Percentiles rank a stretch among this genome's conserved stretches.
These are phyloP conservation scores for Monosporascus sp. DNA, from an alignment of 2,329 filamentous ascomycete species.

Conservation along the genomic window DNA sequence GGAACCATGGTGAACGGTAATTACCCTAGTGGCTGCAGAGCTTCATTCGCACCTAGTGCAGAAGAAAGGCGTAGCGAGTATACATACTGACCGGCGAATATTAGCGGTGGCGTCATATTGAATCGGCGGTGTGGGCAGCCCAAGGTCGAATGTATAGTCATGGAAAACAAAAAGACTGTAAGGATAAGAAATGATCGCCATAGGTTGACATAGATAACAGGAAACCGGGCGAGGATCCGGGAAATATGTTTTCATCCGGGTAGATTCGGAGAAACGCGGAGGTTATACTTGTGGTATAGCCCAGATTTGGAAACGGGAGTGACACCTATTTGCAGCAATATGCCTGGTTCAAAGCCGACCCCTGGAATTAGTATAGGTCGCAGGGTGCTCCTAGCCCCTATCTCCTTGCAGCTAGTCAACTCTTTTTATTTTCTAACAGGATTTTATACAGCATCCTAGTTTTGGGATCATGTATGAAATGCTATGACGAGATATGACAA, in stretches of 20 bases:
- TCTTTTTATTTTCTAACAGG: too few species aligned
- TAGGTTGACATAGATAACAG: neutral
- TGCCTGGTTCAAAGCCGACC: too few species aligned
- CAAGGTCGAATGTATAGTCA: neutral
- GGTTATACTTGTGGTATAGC: neutral
- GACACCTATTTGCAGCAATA: too few species aligned
- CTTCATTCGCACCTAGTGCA: neutral
- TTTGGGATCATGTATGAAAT: too few species aligned
- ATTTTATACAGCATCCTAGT: too few species aligned
- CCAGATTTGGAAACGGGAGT: too few species aligned
- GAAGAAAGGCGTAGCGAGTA: neutral
- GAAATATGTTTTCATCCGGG: neutral
- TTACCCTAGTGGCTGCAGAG: neutral
- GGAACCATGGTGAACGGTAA: conserved; percentile 1
- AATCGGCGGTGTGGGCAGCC: neutral
- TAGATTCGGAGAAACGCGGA: neutral
- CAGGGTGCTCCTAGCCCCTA: too few species aligned
- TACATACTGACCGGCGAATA: neutral
- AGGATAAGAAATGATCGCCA: neutral
- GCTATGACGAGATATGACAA: too few species aligned
- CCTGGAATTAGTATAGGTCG: too few species aligned
- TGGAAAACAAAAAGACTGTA: neutral
- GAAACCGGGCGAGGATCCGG: neutral
- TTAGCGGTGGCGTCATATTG: neutral
- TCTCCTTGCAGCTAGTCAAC: too few species aligned